A percentile compares a stretch with the other conserved stretches of the same genome.
Evolutionary conservation across 345 rosid genomes (phyloP).

Genomic region (Nasturtium officinale): DNA sequence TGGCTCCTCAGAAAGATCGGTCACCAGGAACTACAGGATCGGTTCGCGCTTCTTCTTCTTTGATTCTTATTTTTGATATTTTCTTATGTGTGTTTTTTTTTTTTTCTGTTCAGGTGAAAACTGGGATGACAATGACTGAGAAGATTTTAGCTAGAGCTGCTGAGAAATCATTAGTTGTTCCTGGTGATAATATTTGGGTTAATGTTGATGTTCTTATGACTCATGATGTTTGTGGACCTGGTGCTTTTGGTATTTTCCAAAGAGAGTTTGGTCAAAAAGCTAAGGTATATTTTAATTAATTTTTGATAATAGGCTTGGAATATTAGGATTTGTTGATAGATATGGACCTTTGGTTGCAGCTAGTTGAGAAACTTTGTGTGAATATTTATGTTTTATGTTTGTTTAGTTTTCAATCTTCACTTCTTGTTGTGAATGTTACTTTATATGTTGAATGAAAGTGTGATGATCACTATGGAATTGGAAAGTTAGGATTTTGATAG

Average conservation of each 20-base stretch:
- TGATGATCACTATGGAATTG: neutral
- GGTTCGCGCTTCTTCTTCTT: slow-evolving; percentile 44
- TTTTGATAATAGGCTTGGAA: too few species aligned
- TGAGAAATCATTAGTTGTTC: slow-evolving; percentile 66
- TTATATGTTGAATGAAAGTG: too few species aligned
- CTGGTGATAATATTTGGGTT: slow-evolving; percentile 98
- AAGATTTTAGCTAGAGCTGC: slow-evolving; percentile 86
- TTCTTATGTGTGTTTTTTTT: neutral
- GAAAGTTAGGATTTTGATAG: neutral
- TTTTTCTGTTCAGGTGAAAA: slow-evolving; percentile 64
- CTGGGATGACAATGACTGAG: slow-evolving; percentile 96
- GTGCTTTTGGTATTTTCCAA: slow-evolving; percentile 90
- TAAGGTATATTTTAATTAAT: slow-evolving; percentile 53
- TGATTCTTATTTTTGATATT: neutral
- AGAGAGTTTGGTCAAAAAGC: slow-evolving; percentile 86
- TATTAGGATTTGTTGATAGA: too few species aligned
- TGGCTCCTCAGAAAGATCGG: slow-evolving; percentile 79
- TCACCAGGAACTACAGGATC: slow-evolving; percentile 85
- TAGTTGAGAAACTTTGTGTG: too few species aligned
- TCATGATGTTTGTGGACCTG: slow-evolving; percentile 97
- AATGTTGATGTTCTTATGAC: slow-evolving; percentile 92
- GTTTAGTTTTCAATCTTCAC: too few species aligned
- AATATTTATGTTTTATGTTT: too few species aligned
- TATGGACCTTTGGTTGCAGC: too few species aligned
- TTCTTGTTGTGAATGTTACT: too few species aligned